Percentiles rank a stretch among this genome's conserved stretches.
phyloP scores from a whole-genome alignment of 495 filamentous ascomycete species.

The Penicillium paradoxum region DNA sequence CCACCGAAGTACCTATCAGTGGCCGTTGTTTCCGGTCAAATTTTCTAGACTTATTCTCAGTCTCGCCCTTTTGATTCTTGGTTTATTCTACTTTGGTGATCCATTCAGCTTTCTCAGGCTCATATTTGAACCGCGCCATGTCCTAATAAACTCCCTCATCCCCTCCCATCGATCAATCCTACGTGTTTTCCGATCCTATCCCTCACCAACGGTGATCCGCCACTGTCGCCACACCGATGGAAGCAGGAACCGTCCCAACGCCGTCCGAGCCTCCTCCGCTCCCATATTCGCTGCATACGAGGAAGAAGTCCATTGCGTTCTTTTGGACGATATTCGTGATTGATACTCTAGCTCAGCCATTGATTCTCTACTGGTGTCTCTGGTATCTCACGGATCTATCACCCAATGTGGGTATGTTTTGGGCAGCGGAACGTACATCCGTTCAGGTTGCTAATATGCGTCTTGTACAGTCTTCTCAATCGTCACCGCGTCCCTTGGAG shows the following conservation, averaged over 20 bases:
- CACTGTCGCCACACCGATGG: conserved; percentile 31
- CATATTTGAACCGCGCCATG: conserved; percentile 5
- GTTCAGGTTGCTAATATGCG: conserved; percentile 1
- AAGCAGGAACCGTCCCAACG: conserved; percentile 25
- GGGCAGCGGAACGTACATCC: not conserved
- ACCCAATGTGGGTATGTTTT: conserved; percentile 47
- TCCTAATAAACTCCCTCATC: conserved; percentile 3
- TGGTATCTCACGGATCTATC: conserved; percentile 53
- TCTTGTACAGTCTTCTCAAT: conserved; percentile 49
- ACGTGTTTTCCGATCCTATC: not conserved
- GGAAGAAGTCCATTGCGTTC: conserved; percentile 50
- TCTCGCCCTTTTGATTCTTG: not conserved
- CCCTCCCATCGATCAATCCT: not conserved
- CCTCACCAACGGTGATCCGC: conserved; percentile 3
- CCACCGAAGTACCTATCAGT: conserved; percentile 15
- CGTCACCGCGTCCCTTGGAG: conserved; percentile 51
- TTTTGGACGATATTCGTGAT: conserved; percentile 57
- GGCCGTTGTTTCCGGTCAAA: conserved; percentile 25
- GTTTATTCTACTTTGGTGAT: not conserved
- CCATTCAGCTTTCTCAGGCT: not conserved
- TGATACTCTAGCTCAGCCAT: conserved; percentile 50
- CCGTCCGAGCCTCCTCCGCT: conserved; percentile 46
- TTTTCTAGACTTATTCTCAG: not conserved
- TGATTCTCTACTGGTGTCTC: conserved; percentile 53
- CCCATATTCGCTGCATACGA: conserved; percentile 50